Base-by-base conservation (phyloP, 108 stramenopile genomes). In the Cyclotella atomus region DNA sequence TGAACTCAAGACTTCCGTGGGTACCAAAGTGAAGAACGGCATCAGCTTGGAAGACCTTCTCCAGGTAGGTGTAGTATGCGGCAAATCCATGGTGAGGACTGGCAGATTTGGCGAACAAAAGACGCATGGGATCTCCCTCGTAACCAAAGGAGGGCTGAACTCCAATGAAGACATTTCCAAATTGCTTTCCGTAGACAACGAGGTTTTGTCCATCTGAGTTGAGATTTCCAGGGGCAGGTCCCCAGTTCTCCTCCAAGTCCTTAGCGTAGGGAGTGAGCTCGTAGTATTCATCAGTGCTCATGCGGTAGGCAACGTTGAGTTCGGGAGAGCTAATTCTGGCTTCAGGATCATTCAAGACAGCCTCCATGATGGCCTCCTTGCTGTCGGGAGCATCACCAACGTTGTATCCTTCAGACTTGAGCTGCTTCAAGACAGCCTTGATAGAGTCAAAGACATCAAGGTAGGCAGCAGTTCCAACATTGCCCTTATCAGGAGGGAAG, bases 401-500 rank as follows among this genome's bases (percentile, higher is more conserved):
- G 67, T 97, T 88, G 61, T 97, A 98, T 50, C 97, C 97, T 70
- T 96, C 86, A 16, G 65, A 66, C 84, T 94, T 91, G 23, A 98
- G 78, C 80, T 98, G 90, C 70, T 81, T 76, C 28, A 97, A 65
- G 3, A 97, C 96, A 44, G 96, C 94, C 81, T 91, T 90, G 91
- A 98, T 98, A 43, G 96, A 97, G 84, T 90, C 87, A 83, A 98
- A 98, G n/a, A 98, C 97, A 84, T 98, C 96, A 41, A 98, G 87
- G 91, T 98, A 98, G 29, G 97, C 97, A 10, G 97, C 97, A 44
- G 97, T 98, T 53, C 97, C 97, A 44, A 98, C 97, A 79, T 98
- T 98, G 46, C 97, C 97, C 91, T 98, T 98, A 83, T 98, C 97
- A 34, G 97, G 97, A 47, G 97, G 97, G 89, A 98, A 98, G 38